phyloP scores from a whole-genome alignment of 331 rosid genomes.

The Pyracantha coccinea region DNA sequence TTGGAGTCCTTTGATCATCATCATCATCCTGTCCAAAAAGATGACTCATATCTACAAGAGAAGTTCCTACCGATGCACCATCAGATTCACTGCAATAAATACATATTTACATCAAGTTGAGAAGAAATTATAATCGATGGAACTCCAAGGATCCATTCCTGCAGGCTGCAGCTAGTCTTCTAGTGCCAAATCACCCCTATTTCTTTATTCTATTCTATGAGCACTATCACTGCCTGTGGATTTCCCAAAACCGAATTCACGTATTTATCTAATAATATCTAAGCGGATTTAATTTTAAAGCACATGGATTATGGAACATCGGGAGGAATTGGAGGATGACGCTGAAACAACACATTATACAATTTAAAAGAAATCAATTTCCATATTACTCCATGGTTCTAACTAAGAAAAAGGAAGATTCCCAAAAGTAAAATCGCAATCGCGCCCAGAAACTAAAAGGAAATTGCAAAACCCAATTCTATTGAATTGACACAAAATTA shows the following conservation, averaged over 20 bases:
- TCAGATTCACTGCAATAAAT: neutral
- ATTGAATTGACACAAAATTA: too few relatives aligned
- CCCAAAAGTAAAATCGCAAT: neutral
- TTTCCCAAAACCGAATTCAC: too few relatives aligned
- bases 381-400: neutral
- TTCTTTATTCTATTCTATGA: too few relatives aligned
- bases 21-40: conserved; percentile 4
- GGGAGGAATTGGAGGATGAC: too few relatives aligned
- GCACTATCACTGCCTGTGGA: neutral
- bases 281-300: neutral
- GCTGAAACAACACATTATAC: neutral
- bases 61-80: neutral
- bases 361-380: neutral
- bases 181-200: too few relatives aligned
- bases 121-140: neutral
- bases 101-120: neutral
- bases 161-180: too few relatives aligned
- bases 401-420: neutral
- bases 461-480: neutral
- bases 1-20: neutral
- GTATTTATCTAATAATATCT: too few relatives aligned
- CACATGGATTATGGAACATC: neutral
- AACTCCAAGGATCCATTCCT: too few relatives aligned
- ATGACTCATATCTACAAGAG: neutral
- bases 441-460: neutral